Evolutionary conservation across 140 eudicot genomes (phyloP).

Genomic region (Senecio squalidus): DNA sequence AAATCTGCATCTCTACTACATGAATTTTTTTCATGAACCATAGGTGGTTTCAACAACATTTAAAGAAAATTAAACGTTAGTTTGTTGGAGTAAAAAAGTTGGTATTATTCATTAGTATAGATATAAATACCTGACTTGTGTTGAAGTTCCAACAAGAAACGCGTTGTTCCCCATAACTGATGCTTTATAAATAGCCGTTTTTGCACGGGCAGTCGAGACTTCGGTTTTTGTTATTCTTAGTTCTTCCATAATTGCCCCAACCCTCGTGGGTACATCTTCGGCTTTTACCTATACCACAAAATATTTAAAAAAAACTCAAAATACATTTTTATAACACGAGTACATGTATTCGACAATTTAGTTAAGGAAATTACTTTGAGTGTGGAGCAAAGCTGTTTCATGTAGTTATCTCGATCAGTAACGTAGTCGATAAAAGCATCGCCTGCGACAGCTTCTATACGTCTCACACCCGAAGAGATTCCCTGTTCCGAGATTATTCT

Average conservation of each 20-base stretch:
- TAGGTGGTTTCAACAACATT: not conserved
- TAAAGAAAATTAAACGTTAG: not conserved
- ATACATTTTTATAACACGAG: not conserved
- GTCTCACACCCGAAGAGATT: constrained; percentile 90
- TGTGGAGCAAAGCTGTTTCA: constrained; percentile 90
- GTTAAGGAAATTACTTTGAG: constrained; percentile 57
- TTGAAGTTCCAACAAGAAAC: constrained; percentile 52
- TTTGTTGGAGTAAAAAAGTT: not conserved
- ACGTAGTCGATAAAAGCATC: constrained; percentile 93
- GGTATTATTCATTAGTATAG: constrained; percentile 1
- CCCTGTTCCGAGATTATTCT: constrained; percentile 92
- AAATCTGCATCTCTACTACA: not conserved
- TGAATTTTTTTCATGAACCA: not conserved
- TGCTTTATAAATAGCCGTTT: constrained; percentile 77
- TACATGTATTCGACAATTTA: constrained; percentile 1
- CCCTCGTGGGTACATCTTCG: constrained; percentile 79
- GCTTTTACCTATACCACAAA: constrained; percentile 63
- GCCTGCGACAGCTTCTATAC: constrained; percentile 98
- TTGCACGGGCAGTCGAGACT: constrained; percentile 63
- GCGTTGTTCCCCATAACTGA: constrained; percentile 49
- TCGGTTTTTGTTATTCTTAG: constrained; percentile 59
- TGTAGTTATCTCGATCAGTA: constrained; percentile 64
- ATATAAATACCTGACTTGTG: constrained; percentile 38
- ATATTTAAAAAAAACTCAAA: not conserved
- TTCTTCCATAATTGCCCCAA: constrained; percentile 66